These are phyloP conservation scores for Colletotrichum destructivum DNA, from an alignment of 2,329 filamentous ascomycete species.

Conservation along the genomic window DNA sequence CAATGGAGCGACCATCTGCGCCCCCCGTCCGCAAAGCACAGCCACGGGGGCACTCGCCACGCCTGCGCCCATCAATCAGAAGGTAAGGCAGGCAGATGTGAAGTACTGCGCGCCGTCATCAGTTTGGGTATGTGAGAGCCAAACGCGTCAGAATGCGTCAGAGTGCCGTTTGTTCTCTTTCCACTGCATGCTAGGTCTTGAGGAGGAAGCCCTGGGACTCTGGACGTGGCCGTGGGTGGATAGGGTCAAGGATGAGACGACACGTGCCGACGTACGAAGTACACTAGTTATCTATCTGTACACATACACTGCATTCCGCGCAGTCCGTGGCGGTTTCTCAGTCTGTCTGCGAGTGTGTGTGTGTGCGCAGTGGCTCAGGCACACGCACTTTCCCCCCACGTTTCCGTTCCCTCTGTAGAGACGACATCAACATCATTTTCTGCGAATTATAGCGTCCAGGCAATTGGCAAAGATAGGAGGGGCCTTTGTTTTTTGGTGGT, in stretches of 20 bases:
- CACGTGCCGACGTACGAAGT: constrained; percentile 2
- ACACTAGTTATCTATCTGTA: no score
- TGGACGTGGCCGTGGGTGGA: background rate
- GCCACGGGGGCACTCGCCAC: constrained; percentile 13
- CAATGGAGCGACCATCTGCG: background rate
- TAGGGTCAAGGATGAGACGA: constrained; percentile 23
- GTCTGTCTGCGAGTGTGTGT: background rate
- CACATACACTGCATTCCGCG: background rate
- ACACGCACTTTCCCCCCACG: background rate
- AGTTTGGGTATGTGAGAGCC: background rate
- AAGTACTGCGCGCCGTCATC: background rate
- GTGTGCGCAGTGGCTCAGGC: background rate
- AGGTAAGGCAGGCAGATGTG: no score
- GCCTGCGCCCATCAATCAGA: background rate
- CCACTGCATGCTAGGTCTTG: constrained; percentile 1
- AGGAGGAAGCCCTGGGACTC: background rate
- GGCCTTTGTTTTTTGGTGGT: no score
- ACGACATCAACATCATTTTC: background rate
- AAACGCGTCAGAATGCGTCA: background rate
- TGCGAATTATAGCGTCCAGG: background rate
- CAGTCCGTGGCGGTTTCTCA: background rate
- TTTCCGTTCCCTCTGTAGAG: background rate
- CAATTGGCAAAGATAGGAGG: background rate
- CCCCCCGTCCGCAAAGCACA: background rate
- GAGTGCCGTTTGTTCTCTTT: no score